Evolutionary conservation across 768 basidiomycete genomes (phyloP).

Genomic region (Crucibulum laeve): DNA sequence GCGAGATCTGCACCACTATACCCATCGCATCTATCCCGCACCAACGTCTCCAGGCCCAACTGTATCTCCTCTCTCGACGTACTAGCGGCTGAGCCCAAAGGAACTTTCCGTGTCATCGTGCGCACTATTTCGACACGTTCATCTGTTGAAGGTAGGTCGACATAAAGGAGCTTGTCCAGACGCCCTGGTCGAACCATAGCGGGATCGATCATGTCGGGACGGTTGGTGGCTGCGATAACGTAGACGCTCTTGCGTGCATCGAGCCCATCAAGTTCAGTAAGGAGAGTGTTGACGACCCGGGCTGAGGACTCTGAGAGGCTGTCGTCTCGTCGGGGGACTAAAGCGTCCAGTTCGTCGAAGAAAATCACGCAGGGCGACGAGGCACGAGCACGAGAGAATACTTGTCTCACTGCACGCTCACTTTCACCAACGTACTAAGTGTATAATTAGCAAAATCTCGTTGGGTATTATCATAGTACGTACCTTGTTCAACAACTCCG

Average conservation of each 20-base stretch:
- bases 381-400: conserved; percentile 90
- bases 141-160: conserved; percentile 70
- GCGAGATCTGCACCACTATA: conserved; percentile 93
- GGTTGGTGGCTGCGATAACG: conserved; percentile 92
- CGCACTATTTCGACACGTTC: conserved; percentile 85
- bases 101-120: conserved; percentile 70
- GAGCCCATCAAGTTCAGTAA: conserved; percentile 92
- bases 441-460: background rate
- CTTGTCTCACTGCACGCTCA: conserved; percentile 90
- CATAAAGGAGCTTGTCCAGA: conserved; percentile 90
- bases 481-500: conserved; percentile 95
- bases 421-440: conserved; percentile 94
- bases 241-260: conserved; percentile 84
- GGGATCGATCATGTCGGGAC: conserved; percentile 96
- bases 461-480: conserved; percentile 8
- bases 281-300: conserved; percentile 88
- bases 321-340: conserved; percentile 89
- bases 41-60: conserved; percentile 37
- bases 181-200: conserved; percentile 97
- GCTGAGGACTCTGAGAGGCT: conserved; percentile 90
- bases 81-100: conserved; percentile 36
- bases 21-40: conserved; percentile 68
- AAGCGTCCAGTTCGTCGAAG: conserved; percentile 91
- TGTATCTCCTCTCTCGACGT: conserved; percentile 14
- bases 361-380: conserved; percentile 95